phyloP scores from a whole-genome alignment of 1,284 basidiomycete genomes.

The Sanghuangporus weigelae region DNA sequence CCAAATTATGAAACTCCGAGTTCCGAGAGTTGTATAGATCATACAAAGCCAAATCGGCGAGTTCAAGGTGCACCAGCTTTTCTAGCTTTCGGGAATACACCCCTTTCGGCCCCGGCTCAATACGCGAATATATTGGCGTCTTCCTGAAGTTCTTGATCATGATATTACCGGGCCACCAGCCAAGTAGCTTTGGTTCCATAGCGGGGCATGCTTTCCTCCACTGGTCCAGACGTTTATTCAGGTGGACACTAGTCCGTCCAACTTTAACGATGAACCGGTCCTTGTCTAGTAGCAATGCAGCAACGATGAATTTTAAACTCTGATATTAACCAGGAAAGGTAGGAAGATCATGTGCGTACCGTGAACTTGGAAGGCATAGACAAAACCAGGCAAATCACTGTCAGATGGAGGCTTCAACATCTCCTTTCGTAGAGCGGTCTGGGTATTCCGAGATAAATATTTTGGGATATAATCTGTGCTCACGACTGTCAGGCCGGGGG shows the following conservation, averaged over 20 bases:
- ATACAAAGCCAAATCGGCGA: constrained; percentile 58
- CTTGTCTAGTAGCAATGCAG: constrained; percentile 26
- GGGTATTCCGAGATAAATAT: constrained; percentile 59
- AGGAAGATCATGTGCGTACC: constrained; percentile 33
- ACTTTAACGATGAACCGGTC: constrained; percentile 38
- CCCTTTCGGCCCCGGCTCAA: constrained; percentile 44
- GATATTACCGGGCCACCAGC: constrained; percentile 44
- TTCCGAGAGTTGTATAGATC: constrained; percentile 45
- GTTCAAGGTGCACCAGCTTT: constrained; percentile 68
- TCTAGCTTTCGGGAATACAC: constrained; percentile 46
- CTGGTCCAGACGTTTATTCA: constrained; percentile 52
- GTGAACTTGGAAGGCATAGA: constrained; percentile 73
- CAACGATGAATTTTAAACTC: constrained; percentile 24
- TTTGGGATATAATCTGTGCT: constrained; percentile 59
- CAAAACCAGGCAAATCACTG: constrained; percentile 63
- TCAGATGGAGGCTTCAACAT: constrained; percentile 60
- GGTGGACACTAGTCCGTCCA: constrained; percentile 41
- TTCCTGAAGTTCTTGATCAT: constrained; percentile 27
- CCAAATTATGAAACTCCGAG: constrained; percentile 37
- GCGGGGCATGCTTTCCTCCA: constrained; percentile 67
- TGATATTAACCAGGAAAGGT: constrained; percentile 13
- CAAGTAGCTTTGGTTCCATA: constrained; percentile 42
- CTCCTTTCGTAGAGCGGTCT: constrained; percentile 54
- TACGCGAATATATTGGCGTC: constrained; percentile 15
- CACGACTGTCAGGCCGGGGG: background rate